Conservation (phyloP, 306 rosid species). For the Rosa lucieae region DNA sequence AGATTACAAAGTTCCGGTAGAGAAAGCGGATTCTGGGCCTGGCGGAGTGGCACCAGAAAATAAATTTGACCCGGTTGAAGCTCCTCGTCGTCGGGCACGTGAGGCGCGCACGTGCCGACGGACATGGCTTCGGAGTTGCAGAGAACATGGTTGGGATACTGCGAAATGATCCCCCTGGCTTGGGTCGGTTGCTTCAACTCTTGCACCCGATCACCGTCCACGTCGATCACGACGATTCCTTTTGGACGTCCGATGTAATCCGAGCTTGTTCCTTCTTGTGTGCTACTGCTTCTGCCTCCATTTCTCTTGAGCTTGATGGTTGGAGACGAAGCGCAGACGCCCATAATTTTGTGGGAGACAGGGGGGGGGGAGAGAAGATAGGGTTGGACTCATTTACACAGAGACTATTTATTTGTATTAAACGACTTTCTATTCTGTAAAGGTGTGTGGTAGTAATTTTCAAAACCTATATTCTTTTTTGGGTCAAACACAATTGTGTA, state of each 20-base stretch:
- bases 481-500: background rate
- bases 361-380: background rate
- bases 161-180: conserved; percentile 42
- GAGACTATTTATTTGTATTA: background rate
- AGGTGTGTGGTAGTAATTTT: background rate
- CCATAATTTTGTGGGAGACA: conserved; percentile 37
- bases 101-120: conserved; percentile 55
- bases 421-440: background rate
- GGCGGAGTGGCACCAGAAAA: conserved; percentile 54
- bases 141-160: conserved; percentile 44
- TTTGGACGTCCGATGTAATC: conserved; percentile 46
- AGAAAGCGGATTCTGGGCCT: conserved; percentile 42
- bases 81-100: conserved; percentile 49
- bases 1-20: conserved; percentile 61
- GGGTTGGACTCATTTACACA: background rate
- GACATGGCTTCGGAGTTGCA: conserved; percentile 64
- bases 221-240: conserved; percentile 46
- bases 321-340: conserved; percentile 49
- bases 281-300: background rate
- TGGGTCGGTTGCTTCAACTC: conserved; percentile 46
- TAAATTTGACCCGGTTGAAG: conserved; percentile 68
- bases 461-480: background rate
- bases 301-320: background rate
- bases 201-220: conserved; percentile 40
- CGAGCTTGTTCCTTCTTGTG: background rate